These are phyloP conservation scores for Juglanconis oblonga DNA, from an alignment of 2,329 filamentous ascomycete species.

Conservation along the genomic window DNA sequence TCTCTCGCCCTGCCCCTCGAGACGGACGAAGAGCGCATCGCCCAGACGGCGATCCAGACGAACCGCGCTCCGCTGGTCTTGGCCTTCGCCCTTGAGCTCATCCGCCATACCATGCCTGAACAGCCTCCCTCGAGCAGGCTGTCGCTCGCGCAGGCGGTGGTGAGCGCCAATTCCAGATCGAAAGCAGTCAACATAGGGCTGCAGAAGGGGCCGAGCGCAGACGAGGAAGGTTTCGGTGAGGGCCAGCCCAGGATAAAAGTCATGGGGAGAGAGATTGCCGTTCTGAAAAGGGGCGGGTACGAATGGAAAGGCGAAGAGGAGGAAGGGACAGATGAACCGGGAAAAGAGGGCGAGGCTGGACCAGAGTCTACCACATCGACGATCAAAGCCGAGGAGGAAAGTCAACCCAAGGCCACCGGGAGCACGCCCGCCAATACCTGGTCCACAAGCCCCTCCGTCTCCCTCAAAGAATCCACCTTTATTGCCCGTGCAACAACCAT, in stretches of 20 bases:
- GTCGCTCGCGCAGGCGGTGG: constrained; percentile 79
- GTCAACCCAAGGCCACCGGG: constrained; percentile 18
- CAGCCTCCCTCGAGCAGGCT: constrained; percentile 82
- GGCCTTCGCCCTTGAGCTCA: constrained; percentile 70
- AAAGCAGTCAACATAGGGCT: constrained; percentile 76
- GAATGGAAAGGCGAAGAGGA: constrained; percentile 48
- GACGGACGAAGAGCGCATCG: constrained; percentile 58
- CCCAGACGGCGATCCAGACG: constrained; percentile 59
- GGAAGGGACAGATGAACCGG: constrained; percentile 12
- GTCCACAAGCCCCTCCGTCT: constrained; percentile 50
- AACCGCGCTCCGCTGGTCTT: constrained; percentile 81
- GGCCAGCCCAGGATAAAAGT: constrained; percentile 73
- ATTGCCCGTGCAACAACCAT: constrained; percentile 50
- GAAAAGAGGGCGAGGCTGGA: constrained; percentile 5
- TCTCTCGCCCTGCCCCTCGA: constrained; percentile 59
- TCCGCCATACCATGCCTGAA: constrained; percentile 80
- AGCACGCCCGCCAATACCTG: constrained; percentile 35
- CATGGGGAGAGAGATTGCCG: constrained; percentile 69
- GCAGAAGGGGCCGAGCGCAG: constrained; percentile 60
- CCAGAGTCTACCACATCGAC: constrained; percentile 16
- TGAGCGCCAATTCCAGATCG: constrained; percentile 74
- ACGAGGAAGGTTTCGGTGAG: constrained; percentile 69
- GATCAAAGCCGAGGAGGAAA: constrained; percentile 19
- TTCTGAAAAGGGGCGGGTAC: constrained; percentile 77
- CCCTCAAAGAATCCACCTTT: constrained; percentile 54